phyloP scores from a whole-genome alignment of 2,329 filamentous ascomycete species.

The Diaporthe velutina region DNA sequence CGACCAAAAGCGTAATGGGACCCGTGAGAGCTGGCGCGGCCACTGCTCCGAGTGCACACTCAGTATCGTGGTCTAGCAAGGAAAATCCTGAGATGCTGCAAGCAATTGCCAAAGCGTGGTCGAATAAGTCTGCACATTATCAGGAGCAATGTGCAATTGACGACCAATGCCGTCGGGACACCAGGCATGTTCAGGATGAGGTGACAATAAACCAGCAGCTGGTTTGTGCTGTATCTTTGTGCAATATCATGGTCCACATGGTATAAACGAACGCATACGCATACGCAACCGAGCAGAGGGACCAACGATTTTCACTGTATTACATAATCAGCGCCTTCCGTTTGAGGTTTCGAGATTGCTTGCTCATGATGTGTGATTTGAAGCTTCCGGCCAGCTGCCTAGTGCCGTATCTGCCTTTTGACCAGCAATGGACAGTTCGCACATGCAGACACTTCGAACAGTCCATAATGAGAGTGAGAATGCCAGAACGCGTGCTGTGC shows the following conservation, averaged over 20 bases:
- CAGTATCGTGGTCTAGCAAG: not conserved
- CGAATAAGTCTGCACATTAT: not conserved
- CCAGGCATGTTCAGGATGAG: not conserved
- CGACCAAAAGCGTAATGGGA: not conserved
- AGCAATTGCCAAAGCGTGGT: not conserved
- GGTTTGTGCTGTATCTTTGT: not conserved
- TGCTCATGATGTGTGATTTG: not conserved
- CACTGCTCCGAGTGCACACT: not conserved
- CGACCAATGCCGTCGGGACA: not conserved
- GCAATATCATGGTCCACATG: not conserved
- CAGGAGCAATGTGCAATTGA: not conserved
- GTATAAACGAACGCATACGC: not conserved
- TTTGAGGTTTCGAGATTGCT: not conserved
- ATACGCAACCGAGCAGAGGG: not conserved
- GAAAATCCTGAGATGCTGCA: not conserved
- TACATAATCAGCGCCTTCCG: slow-evolving; percentile 1
- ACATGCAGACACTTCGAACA: not conserved
- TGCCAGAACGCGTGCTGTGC: not conserved
- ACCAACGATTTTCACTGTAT: not conserved
- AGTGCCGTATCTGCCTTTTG: not conserved
- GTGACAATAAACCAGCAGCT: not conserved
- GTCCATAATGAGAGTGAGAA: not conserved
- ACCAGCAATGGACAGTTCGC: not conserved
- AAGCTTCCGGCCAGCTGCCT: not conserved
- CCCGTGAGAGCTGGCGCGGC: slow-evolving; percentile 8